A percentile compares a stretch with the other conserved stretches of the same genome.
These are phyloP conservation scores for Clonostachys sp. DNA, from an alignment of 2,329 filamentous ascomycete genomes.

Conservation along the genomic window DNA sequence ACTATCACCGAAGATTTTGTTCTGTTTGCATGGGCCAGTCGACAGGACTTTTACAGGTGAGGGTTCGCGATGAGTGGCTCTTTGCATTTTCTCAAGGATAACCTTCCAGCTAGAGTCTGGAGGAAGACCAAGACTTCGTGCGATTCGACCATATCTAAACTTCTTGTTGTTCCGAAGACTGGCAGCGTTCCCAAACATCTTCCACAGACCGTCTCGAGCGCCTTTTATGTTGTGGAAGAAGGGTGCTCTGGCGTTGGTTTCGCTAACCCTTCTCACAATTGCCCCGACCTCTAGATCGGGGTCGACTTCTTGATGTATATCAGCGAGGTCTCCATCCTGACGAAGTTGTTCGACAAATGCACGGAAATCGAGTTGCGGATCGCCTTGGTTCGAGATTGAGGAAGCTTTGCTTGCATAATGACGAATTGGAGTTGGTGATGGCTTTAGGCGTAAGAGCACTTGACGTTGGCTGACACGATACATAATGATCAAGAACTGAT, in stretches of 20 bases:
- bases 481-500: too few relatives aligned
- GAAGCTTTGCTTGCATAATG: too few relatives aligned
- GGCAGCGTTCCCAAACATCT: conserved; percentile 39
- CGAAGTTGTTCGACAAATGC: conserved; percentile 36
- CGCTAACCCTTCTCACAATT: conserved; percentile 37
- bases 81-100: conserved; percentile 31
- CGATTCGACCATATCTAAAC: conserved; percentile 32
- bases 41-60: conserved; percentile 25
- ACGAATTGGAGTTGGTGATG: too few relatives aligned
- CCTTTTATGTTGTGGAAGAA: conserved; percentile 48
- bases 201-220: conserved; percentile 34
- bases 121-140: conserved; percentile 31
- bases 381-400: too few relatives aligned
- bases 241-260: conserved; percentile 39
- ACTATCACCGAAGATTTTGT: conserved; percentile 24
- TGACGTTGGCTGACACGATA: too few relatives aligned
- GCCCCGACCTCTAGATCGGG: conserved; percentile 39
- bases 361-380: conserved; percentile 32
- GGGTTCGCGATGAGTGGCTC: conserved; percentile 20
- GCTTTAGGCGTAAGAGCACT: too few relatives aligned
- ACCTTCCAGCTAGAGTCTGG: conserved; percentile 26
- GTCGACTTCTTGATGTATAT: conserved; percentile 35
- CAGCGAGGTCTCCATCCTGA: conserved; percentile 34
- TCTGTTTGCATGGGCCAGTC: conserved; percentile 36
- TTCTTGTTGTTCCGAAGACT: conserved; percentile 22